Evolutionary conservation across 495 filamentous ascomycete genomes (phyloP).

Genomic region (Hypomontagnella monticulosa): DNA sequence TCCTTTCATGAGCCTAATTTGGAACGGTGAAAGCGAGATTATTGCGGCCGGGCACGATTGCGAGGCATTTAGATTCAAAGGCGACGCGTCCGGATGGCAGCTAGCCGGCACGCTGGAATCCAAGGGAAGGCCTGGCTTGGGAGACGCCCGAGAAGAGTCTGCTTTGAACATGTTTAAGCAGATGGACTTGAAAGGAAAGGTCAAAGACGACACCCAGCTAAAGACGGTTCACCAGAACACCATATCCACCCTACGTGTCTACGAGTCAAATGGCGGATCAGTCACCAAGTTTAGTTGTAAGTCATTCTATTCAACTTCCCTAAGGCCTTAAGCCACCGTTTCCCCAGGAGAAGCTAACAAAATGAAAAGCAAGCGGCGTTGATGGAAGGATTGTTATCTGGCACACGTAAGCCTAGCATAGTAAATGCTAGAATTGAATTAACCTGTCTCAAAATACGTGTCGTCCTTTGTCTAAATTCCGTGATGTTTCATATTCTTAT

Average conservation of each 20-base stretch:
- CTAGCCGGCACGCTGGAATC: conserved; percentile 85
- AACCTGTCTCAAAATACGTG: conserved; percentile 17
- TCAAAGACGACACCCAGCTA: conserved; percentile 86
- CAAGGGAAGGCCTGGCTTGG: conserved; percentile 69
- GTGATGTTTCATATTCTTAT: conserved; percentile 9
- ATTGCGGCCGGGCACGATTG: conserved; percentile 97
- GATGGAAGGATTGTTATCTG: conserved; percentile 94
- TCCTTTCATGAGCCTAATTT: conserved; percentile 90
- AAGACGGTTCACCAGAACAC: conserved; percentile 98
- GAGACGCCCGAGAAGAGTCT: conserved; percentile 65
- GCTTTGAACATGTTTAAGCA: conserved; percentile 99
- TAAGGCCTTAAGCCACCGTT: conserved; percentile 13
- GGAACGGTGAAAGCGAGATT: conserved; percentile 92
- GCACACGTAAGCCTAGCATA: conserved; percentile 50
- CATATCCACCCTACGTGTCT: conserved; percentile 81
- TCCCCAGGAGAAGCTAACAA: conserved; percentile 50
- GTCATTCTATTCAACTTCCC: conserved; percentile 48
- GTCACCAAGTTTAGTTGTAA: conserved; percentile 90
- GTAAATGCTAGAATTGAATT: conserved; percentile 15
- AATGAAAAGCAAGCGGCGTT: conserved; percentile 80
- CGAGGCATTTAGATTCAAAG: conserved; percentile 89
- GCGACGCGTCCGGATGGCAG: conserved; percentile 85
- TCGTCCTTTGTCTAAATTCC: conserved; percentile 10
- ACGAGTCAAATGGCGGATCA: conserved; percentile 68
- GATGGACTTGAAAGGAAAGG: conserved; percentile 96